phyloP scores from a whole-genome alignment of 2,329 filamentous ascomycete species.

The Aspergillus niger region DNA sequence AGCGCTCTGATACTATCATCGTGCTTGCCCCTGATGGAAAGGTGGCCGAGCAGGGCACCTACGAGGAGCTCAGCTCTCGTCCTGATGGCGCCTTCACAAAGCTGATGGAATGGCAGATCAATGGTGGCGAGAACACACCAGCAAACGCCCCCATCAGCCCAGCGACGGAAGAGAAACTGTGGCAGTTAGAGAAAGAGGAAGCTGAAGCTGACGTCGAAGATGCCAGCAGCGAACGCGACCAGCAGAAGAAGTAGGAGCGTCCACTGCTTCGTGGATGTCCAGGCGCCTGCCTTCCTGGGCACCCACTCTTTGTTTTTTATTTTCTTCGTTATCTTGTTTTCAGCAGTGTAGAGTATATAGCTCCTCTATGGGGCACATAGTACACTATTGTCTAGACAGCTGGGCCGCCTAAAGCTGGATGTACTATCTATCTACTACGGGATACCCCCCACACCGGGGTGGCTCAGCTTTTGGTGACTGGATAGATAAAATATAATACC shows the following conservation, averaged over 20 bases:
- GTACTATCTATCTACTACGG: constrained; percentile 14
- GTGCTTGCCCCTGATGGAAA: constrained; percentile 83
- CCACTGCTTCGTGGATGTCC: not conserved
- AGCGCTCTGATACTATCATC: constrained; percentile 91
- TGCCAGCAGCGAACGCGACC: constrained; percentile 6
- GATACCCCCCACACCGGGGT: not conserved
- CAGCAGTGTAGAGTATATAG: constrained; percentile 10
- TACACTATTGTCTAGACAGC: constrained; percentile 7
- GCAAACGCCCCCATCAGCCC: constrained; percentile 32
- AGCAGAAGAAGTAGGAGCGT: constrained; percentile 8
- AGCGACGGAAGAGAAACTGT: constrained; percentile 53
- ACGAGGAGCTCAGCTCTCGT: constrained; percentile 71
- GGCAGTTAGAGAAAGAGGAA: constrained; percentile 47
- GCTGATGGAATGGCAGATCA: constrained; percentile 99
- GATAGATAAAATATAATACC: constrained; percentile 21
- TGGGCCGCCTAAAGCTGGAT: constrained; percentile 11
- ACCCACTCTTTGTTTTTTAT: constrained; percentile 7
- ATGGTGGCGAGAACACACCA: constrained; percentile 65
- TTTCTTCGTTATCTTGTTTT: constrained; percentile 9
- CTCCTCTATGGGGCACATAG: constrained; percentile 6
- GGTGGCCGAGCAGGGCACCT: constrained; percentile 89
- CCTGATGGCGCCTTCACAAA: constrained; percentile 84
- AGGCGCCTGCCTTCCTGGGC: not conserved
- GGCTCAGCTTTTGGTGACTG: constrained; percentile 8
- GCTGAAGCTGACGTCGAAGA: constrained; percentile 33